Conservation (phyloP, 108 stramenopile species). For the Skeletonema potamos region DNA sequence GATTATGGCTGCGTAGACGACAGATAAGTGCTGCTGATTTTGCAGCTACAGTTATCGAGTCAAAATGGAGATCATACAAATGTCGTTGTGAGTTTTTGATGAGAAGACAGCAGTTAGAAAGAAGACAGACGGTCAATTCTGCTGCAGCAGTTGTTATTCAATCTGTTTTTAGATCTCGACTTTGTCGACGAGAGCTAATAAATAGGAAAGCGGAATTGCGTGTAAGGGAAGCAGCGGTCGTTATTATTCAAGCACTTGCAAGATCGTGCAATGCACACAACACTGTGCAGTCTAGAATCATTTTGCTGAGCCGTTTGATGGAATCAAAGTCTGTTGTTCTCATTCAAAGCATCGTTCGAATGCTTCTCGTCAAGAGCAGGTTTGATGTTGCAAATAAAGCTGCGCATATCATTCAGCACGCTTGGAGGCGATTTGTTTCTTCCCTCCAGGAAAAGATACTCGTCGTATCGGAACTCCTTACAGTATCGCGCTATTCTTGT, state of each 20-base stretch:
- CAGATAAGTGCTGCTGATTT: background rate
- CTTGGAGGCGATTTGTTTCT: slow-evolving; percentile 23
- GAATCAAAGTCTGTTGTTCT: background rate
- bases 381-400: slow-evolving; percentile 8
- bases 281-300: slow-evolving; percentile 1
- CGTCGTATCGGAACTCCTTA: slow-evolving; percentile 5
- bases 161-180: slow-evolving; percentile 2
- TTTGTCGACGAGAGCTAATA: background rate
- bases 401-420: slow-evolving; percentile 31
- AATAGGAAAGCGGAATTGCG: background rate
- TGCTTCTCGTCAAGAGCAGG: background rate
- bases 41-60: slow-evolving; percentile 46
- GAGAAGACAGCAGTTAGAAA: background rate
- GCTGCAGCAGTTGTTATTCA: slow-evolving; percentile 1
- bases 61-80: slow-evolving; percentile 23
- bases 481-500: background rate
- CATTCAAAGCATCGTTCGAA: slow-evolving; percentile 24
- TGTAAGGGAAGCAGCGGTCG: background rate
- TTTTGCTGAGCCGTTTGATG: background rate
- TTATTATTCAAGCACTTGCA: background rate
- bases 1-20: background rate
- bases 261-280: background rate
- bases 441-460: slow-evolving; percentile 20
- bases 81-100: background rate
- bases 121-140: background rate